These are phyloP conservation scores for Talaromyces sp. DNA, from an alignment of 2,329 filamentous ascomycete genomes.

Conservation along the genomic window DNA sequence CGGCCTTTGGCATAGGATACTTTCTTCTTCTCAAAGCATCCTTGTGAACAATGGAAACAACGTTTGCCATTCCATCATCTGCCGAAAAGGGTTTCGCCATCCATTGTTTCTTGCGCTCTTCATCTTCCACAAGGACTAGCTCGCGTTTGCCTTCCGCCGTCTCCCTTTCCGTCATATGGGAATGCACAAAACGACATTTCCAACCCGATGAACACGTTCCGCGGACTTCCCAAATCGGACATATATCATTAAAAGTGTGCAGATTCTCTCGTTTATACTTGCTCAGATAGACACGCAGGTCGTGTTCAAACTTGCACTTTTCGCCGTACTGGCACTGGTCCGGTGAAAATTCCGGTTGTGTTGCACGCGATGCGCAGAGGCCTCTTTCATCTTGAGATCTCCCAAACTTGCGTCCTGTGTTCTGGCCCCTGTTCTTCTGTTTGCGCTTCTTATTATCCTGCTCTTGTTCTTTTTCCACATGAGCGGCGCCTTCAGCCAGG, in stretches of 20 bases:
- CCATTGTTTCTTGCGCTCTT: conserved; percentile 43
- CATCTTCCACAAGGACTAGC: conserved; percentile 64
- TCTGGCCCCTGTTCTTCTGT: conserved; percentile 66
- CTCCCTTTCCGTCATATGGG: conserved; percentile 78
- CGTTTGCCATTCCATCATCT: conserved; percentile 68
- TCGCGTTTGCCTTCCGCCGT: conserved; percentile 78
- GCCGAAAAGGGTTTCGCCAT: conserved; percentile 25
- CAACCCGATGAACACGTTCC: conserved; percentile 80
- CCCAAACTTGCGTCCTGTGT: conserved; percentile 77
- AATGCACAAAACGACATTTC: conserved; percentile 88
- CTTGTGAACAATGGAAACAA: conserved; percentile 66
- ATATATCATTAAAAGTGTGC: conserved; percentile 69
- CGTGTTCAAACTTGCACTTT: conserved; percentile 75
- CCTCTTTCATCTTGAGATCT: conserved; percentile 71
- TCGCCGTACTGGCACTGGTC: conserved; percentile 70
- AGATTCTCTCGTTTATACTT: conserved; percentile 79
- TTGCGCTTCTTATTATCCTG: conserved; percentile 49
- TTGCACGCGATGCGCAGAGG: conserved; percentile 71
- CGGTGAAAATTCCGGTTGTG: conserved; percentile 76
- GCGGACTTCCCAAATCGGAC: conserved; percentile 72
- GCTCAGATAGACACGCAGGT: conserved; percentile 78
- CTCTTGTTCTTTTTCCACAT: conserved; percentile 37
- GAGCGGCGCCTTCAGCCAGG: conserved; percentile 55
- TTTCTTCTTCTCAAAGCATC: conserved; percentile 70
- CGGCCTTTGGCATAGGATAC: conserved; percentile 66